These are phyloP conservation scores for Saturnispora kantuleensis DNA, from an alignment of 805 yeast species.

Conservation along the genomic window DNA sequence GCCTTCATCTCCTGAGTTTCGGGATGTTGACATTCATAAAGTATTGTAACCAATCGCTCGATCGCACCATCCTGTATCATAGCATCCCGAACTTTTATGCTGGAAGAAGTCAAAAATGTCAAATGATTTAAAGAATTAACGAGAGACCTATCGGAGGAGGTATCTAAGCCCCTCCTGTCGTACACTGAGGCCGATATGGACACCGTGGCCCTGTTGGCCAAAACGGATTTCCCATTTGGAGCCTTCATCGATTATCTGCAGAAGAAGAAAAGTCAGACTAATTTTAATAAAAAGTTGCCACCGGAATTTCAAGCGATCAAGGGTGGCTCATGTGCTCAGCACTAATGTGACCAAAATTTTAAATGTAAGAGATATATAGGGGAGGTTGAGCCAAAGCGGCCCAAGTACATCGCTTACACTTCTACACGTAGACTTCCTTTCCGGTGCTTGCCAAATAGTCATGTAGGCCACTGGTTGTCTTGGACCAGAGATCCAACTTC, in stretches of 20 bases:
- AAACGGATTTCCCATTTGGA: slow-evolving; percentile 70
- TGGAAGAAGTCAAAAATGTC: slow-evolving; percentile 76
- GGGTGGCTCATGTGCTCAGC: slow-evolving; percentile 1
- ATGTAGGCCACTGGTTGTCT: slow-evolving; percentile 57
- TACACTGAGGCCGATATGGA: slow-evolving; percentile 81
- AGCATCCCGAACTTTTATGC: slow-evolving; percentile 85
- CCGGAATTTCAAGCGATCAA: not conserved
- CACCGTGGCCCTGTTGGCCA: slow-evolving; percentile 83
- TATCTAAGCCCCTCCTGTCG: slow-evolving; percentile 87
- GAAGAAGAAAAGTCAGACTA: too few species aligned
- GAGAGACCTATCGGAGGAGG: slow-evolving; percentile 79
- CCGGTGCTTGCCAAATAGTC: slow-evolving; percentile 52
- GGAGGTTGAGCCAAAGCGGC: not conserved
- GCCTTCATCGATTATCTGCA: slow-evolving; percentile 56
- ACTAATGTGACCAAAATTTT: not conserved
- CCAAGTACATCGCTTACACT: not conserved
- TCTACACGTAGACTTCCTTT: slow-evolving; percentile 48
- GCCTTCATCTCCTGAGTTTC: slow-evolving; percentile 33
- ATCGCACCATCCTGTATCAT: slow-evolving; percentile 85
- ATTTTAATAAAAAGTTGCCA: not conserved
- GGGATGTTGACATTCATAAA: slow-evolving; percentile 62
- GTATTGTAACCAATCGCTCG: slow-evolving; percentile 74
- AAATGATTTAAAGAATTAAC: slow-evolving; percentile 87
- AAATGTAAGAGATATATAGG: not conserved
- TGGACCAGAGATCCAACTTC: slow-evolving; percentile 70